Percentiles rank a stretch among this genome's conserved stretches.
phyloP scores from a whole-genome alignment of 148 eudicot species.

The Dysphania ambrosioides region DNA sequence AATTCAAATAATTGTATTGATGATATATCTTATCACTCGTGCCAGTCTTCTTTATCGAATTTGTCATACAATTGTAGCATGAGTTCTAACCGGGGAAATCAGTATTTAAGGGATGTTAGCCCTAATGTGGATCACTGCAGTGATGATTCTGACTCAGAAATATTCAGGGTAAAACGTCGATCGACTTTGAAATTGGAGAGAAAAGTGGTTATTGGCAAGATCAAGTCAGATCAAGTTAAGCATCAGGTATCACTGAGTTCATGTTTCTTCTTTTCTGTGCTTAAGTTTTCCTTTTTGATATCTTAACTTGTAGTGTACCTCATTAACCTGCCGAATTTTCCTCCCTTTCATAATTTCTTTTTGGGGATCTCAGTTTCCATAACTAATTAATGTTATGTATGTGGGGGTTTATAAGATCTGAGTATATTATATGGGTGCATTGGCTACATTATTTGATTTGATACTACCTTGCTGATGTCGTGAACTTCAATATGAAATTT shows the following conservation, averaged over 20 bases:
- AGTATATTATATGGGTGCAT: neutral
- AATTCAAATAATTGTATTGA: constrained; percentile 28
- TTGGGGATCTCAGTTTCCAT: no score
- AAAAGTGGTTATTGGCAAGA: constrained; percentile 30
- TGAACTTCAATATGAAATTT: neutral
- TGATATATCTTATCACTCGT: constrained; percentile 25
- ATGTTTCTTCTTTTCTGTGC: neutral
- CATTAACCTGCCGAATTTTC: no score
- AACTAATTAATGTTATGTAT: no score
- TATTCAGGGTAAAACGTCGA: constrained; percentile 83
- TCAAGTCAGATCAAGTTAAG: constrained; percentile 27
- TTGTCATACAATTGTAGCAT: constrained; percentile 32
- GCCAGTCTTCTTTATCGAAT: constrained; percentile 33
- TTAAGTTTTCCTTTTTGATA: neutral
- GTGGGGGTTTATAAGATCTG: neutral
- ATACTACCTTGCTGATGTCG: neutral
- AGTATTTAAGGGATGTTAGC: constrained; percentile 29
- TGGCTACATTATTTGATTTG: no score
- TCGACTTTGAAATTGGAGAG: constrained; percentile 52
- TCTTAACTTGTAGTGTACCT: no score
- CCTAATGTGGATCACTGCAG: constrained; percentile 41
- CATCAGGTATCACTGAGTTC: constrained; percentile 45
- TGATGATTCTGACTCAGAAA: constrained; percentile 87
- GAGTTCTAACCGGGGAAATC: constrained; percentile 28
- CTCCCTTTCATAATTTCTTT: no score